phyloP scores from a whole-genome alignment of 495 filamentous ascomycete species.

The Penicillium arizonense region DNA sequence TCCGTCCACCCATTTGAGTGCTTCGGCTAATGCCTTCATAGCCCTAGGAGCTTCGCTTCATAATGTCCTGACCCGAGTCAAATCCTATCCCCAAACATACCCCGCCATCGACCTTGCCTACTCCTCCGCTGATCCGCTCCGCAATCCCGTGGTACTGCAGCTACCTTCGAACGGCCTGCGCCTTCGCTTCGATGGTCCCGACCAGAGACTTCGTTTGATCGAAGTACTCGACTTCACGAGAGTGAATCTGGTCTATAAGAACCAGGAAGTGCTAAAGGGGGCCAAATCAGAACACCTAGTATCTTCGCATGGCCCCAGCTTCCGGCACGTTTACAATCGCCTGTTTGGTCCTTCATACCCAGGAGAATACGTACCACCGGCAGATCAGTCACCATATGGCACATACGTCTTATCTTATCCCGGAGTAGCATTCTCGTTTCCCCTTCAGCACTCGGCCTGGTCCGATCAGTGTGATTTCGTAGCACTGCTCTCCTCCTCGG shows the following conservation, averaged over 20 bases:
- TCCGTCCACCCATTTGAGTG: slow-evolving; percentile 2
- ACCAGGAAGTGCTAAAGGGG: slow-evolving; percentile 75
- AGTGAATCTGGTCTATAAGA: slow-evolving; percentile 76
- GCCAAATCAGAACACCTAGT: slow-evolving; percentile 42
- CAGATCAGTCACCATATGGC: slow-evolving; percentile 53
- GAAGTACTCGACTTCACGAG: slow-evolving; percentile 92
- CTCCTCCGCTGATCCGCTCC: slow-evolving; percentile 65
- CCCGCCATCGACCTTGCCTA: slow-evolving; percentile 81
- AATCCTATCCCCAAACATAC: slow-evolving; percentile 77
- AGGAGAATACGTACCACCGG: slow-evolving; percentile 78
- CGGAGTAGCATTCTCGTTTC: slow-evolving; percentile 88
- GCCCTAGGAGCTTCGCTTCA: slow-evolving; percentile 88
- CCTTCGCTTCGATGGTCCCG: slow-evolving; percentile 87
- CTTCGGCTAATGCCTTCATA: slow-evolving; percentile 36
- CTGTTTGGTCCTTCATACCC: slow-evolving; percentile 88
- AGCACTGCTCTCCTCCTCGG: slow-evolving; percentile 75
- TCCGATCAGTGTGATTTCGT: slow-evolving; percentile 82
- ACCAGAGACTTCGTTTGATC: slow-evolving; percentile 86
- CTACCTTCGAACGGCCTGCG: slow-evolving; percentile 85
- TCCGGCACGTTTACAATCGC: slow-evolving; percentile 87
- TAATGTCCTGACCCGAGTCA: slow-evolving; percentile 79
- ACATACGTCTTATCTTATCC: slow-evolving; percentile 89
- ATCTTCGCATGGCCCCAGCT: slow-evolving; percentile 65
- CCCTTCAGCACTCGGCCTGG: slow-evolving; percentile 73
- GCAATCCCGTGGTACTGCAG: slow-evolving; percentile 65